Evolutionary conservation across 2,329 filamentous ascomycete genomes (phyloP).

Genomic region (Diaporthe eres): DNA sequence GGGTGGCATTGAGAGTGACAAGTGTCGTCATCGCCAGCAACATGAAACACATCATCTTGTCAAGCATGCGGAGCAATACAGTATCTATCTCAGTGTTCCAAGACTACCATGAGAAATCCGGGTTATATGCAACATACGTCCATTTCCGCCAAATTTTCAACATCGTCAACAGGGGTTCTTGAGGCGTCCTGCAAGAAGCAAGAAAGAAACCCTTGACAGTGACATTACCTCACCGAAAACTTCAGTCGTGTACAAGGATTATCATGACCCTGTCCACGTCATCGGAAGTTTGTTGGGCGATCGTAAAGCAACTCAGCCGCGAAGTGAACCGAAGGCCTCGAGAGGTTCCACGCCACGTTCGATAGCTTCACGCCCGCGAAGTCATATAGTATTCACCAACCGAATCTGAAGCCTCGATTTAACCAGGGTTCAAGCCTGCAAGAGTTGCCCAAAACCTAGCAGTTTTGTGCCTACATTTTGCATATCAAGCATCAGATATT

Average conservation of each 20-base stretch:
- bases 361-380: background rate
- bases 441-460: background rate
- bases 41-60: too few relatives aligned
- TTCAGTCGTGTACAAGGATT: background rate
- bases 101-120: background rate
- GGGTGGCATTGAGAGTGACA: background rate
- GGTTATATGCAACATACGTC: background rate
- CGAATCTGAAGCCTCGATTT: background rate
- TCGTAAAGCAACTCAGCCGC: background rate
- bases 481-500: background rate
- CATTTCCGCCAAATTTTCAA: background rate
- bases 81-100: background rate
- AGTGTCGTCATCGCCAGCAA: background rate
- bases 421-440: background rate
- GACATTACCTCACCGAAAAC: background rate
- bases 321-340: background rate
- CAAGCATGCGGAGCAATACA: background rate
- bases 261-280: background rate
- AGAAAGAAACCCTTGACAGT: background rate
- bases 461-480: background rate
- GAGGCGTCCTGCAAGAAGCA: background rate
- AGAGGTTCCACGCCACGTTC: background rate
- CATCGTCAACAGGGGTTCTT: too few relatives aligned
- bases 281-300: background rate
- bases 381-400: background rate